Percentiles rank a stretch among this genome's conserved stretches.
Conservation (phyloP, 2,329 filamentous ascomycete genomes). For the Gaeumannomyces tritici region DNA sequence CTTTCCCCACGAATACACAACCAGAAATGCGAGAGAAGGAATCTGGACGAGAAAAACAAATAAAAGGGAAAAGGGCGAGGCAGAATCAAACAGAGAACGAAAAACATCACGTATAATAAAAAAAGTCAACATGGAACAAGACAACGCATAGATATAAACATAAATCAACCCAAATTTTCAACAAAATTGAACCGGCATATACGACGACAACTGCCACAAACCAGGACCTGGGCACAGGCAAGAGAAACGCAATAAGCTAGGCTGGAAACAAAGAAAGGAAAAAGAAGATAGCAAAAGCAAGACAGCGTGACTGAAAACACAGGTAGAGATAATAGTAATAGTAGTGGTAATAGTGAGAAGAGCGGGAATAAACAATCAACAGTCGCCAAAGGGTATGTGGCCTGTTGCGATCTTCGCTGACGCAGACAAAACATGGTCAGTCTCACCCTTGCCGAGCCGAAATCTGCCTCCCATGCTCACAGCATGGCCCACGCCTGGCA, state of each 20-base stretch:
- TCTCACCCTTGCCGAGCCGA: not conserved
- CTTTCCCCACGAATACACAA: not conserved
- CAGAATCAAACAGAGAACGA: not conserved
- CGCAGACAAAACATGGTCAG: not conserved
- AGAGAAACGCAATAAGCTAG: not conserved
- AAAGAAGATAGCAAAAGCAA: too few relatives aligned
- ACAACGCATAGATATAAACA: not conserved
- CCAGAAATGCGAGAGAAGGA: not conserved
- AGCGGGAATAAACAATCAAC: constrained; percentile 6
- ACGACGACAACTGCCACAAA: not conserved
- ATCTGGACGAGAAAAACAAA: not conserved
- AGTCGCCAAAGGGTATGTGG: not conserved
- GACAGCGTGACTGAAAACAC: not conserved
- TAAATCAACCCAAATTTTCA: constrained; percentile 5
- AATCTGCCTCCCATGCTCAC: not conserved
- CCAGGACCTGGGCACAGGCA: not conserved
- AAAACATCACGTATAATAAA: not conserved
- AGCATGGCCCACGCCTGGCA: not conserved
- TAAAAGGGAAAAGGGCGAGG: too few relatives aligned
- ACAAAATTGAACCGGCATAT: not conserved
- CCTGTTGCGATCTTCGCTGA: not conserved
- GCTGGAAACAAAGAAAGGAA: not conserved
- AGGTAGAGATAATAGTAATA: not conserved
- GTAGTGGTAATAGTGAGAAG: constrained; percentile 4
- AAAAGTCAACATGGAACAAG: not conserved